Conservation (phyloP, 768 basidiomycete species). For the Phanerochaete sordida region DNA sequence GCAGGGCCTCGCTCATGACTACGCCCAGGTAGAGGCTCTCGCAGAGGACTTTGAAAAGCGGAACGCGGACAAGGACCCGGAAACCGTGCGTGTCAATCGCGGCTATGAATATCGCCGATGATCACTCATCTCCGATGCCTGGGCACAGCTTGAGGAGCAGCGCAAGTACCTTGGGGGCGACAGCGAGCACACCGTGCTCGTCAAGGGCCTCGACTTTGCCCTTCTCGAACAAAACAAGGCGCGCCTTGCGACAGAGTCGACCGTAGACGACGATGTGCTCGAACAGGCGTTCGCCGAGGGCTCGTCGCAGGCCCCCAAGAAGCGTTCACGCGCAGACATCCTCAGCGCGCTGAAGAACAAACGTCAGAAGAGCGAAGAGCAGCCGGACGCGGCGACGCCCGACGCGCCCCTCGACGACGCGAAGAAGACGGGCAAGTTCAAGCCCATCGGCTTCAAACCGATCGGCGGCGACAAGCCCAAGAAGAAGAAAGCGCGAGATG, state of each 20-base stretch:
- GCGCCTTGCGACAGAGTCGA: constrained; percentile 43
- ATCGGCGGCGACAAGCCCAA: constrained; percentile 45
- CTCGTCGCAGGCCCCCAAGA: constrained; percentile 41
- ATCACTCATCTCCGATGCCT: background rate
- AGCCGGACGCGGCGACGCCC: constrained; percentile 11
- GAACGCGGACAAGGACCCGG: constrained; percentile 50
- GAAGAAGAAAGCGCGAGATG: constrained; percentile 44
- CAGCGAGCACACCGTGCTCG: constrained; percentile 78
- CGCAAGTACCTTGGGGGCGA: constrained; percentile 82
- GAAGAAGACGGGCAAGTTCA: constrained; percentile 43
- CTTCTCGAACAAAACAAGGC: constrained; percentile 84
- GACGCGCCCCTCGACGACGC: constrained; percentile 31
- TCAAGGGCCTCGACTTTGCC: constrained; percentile 87
- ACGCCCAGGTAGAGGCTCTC: constrained; percentile 77
- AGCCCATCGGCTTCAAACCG: constrained; percentile 62
- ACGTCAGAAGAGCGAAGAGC: constrained; percentile 32
- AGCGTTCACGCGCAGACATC: constrained; percentile 77
- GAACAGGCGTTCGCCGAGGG: constrained; percentile 68
- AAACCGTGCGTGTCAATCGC: constrained; percentile 43
- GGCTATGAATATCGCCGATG: background rate
- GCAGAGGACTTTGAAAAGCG: constrained; percentile 78
- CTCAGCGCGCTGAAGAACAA: constrained; percentile 69
- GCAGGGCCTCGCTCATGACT: constrained; percentile 64
- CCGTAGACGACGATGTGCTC: constrained; percentile 75
- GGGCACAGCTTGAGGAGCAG: constrained; percentile 61